Evolutionary conservation across 345 rosid genomes (phyloP).

Genomic region (Erysimum cheiranthoides): DNA sequence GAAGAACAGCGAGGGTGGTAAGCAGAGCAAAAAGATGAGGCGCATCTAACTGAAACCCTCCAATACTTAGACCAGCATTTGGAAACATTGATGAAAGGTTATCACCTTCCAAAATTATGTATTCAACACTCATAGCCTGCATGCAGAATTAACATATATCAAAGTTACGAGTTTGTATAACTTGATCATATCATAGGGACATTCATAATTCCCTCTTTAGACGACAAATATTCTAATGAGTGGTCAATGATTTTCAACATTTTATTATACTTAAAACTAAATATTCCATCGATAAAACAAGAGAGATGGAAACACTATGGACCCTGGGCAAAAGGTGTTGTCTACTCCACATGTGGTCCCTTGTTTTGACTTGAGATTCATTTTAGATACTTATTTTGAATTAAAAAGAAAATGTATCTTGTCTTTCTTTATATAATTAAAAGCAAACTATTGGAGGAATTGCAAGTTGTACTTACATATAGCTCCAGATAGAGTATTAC

Average conservation of each 20-base stretch:
- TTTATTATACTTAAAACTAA: background rate
- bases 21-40: slow-evolving; percentile 73
- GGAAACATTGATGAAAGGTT: slow-evolving; percentile 89
- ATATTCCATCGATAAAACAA: slow-evolving; percentile 21
- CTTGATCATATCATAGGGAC: background rate
- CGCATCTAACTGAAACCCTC: slow-evolving; percentile 61
- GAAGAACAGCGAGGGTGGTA: slow-evolving; percentile 78
- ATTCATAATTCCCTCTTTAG: slow-evolving; percentile 4
- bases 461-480: slow-evolving; percentile 75
- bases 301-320: slow-evolving; percentile 28
- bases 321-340: slow-evolving; percentile 32
- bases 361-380: slow-evolving; percentile 26
- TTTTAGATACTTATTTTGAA: background rate
- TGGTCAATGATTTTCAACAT: background rate
- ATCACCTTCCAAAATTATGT: slow-evolving; percentile 88
- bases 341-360: slow-evolving; percentile 41
- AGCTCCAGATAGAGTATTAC: slow-evolving; percentile 76
- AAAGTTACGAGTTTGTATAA: background rate
- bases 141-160: slow-evolving; percentile 25
- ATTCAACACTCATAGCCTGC: slow-evolving; percentile 94
- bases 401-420: background rate
- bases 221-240: background rate
- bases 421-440: background rate
- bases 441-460: slow-evolving; percentile 22
- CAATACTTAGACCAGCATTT: slow-evolving; percentile 66